These are phyloP conservation scores for Monosporascus sp. DNA, from an alignment of 2,329 filamentous ascomycete species.

Conservation along the genomic window DNA sequence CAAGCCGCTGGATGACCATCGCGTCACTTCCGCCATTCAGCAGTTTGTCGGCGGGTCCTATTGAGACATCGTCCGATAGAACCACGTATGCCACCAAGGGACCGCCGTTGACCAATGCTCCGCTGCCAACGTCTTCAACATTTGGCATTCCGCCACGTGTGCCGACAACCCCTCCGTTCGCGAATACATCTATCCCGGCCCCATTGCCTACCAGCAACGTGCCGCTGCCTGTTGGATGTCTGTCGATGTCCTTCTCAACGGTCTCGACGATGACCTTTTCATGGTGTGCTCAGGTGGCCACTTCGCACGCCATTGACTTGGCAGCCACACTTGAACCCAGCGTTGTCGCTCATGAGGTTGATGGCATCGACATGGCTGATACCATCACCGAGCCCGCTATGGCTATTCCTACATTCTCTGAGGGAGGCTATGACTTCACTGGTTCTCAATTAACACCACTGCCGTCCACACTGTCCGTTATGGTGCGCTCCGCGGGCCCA, in stretches of 20 bases:
- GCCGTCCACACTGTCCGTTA: slow-evolving; percentile 19
- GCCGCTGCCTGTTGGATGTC: slow-evolving; percentile 9
- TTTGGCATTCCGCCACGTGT: not conserved
- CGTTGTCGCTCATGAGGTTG: not conserved
- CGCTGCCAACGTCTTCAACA: not conserved
- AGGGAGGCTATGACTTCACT: slow-evolving; percentile 19
- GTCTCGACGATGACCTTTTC: slow-evolving; percentile 23
- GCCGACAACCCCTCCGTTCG: not conserved
- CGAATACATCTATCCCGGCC: not conserved
- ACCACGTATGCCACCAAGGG: not conserved
- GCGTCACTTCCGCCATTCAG: too few species aligned
- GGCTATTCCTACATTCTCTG: slow-evolving; percentile 3
- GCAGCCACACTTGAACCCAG: slow-evolving; percentile 5
- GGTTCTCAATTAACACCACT: slow-evolving; percentile 10
- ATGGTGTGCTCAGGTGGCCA: slow-evolving; percentile 23
- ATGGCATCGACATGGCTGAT: not conserved
- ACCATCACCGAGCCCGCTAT: slow-evolving; percentile 3
- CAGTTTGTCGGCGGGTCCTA: too few species aligned
- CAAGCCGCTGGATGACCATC: too few species aligned
- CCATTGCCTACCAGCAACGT: not conserved
- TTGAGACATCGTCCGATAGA: too few species aligned
- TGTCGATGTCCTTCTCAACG: slow-evolving; percentile 22
- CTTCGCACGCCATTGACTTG: slow-evolving; percentile 7
- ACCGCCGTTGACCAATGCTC: not conserved
- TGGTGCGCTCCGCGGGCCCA: slow-evolving; percentile 12